Evolutionary conservation across 2,329 filamentous ascomycete genomes (phyloP).

Genomic region (Metarhizium humberi): DNA sequence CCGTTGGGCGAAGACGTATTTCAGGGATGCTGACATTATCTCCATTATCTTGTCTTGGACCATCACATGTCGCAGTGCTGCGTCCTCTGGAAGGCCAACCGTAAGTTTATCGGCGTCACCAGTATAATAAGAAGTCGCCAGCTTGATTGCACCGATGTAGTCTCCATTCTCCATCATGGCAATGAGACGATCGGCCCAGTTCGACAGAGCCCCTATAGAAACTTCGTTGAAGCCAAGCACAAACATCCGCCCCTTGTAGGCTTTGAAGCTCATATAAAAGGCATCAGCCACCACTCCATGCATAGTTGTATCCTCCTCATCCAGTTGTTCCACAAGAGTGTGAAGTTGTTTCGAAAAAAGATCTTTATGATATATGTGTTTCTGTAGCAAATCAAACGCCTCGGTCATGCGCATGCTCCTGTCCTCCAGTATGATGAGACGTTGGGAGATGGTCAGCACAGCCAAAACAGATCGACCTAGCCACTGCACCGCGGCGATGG

Average conservation of each 20-base stretch:
- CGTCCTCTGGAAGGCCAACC: slow-evolving; percentile 83
- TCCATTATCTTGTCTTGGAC: slow-evolving; percentile 85
- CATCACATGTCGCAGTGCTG: slow-evolving; percentile 63
- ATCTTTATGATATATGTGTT: slow-evolving; percentile 86
- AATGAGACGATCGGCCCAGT: slow-evolving; percentile 91
- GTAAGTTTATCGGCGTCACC: slow-evolving; percentile 91
- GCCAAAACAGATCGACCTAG: slow-evolving; percentile 86
- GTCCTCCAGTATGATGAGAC: slow-evolving; percentile 87
- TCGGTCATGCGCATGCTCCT: slow-evolving; percentile 83
- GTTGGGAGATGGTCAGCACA: slow-evolving; percentile 87
- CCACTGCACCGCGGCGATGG: slow-evolving; percentile 96
- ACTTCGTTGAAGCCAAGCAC: slow-evolving; percentile 89
- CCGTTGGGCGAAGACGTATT: slow-evolving; percentile 71
- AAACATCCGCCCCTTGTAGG: slow-evolving; percentile 91
- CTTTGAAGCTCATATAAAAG: slow-evolving; percentile 94
- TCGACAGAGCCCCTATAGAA: slow-evolving; percentile 83
- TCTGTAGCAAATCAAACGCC: slow-evolving; percentile 82
- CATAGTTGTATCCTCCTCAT: slow-evolving; percentile 81
- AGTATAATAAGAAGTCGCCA: slow-evolving; percentile 87
- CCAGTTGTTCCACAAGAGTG: slow-evolving; percentile 73
- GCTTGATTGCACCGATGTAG: slow-evolving; percentile 80
- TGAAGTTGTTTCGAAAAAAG: slow-evolving; percentile 84
- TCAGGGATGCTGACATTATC: slow-evolving; percentile 86
- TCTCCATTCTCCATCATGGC: slow-evolving; percentile 96
- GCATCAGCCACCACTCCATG: slow-evolving; percentile 95